Evolutionary conservation across 352 stramenopile species (phyloP).

Genomic region (Phytophthora rubi): DNA sequence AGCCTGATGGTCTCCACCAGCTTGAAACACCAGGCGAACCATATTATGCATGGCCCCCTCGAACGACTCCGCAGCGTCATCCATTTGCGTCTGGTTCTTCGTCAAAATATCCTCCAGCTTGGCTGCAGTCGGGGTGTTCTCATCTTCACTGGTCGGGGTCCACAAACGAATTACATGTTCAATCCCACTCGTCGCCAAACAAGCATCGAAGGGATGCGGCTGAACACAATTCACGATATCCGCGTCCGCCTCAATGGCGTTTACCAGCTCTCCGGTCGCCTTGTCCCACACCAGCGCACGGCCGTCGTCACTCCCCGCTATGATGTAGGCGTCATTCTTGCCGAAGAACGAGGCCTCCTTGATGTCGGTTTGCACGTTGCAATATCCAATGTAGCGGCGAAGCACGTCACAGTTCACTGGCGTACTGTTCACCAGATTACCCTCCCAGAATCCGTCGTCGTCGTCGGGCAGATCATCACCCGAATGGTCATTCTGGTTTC

Average conservation of each 20-base stretch:
- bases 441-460: constrained; percentile 65
- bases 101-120: constrained; percentile 61
- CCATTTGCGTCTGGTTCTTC: constrained; percentile 77
- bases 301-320: constrained; percentile 88
- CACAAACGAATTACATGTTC: constrained; percentile 85
- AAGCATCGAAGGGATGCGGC: constrained; percentile 76
- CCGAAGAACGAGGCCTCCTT: constrained; percentile 92
- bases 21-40: constrained; percentile 74
- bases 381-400: constrained; percentile 85
- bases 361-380: constrained; percentile 91
- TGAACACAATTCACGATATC: constrained; percentile 92
- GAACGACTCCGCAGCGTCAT: constrained; percentile 52
- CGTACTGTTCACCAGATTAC: constrained; percentile 40
- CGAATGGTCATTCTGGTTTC: constrained; percentile 11
- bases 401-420: constrained; percentile 70
- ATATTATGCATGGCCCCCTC: constrained; percentile 61
- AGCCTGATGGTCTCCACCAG: constrained; percentile 56
- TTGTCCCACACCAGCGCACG: constrained; percentile 89
- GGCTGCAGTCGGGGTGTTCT: constrained; percentile 47
- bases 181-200: constrained; percentile 84
- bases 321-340: constrained; percentile 85
- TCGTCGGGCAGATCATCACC: constrained; percentile 34
- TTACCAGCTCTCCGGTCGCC: constrained; percentile 76
- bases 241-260: constrained; percentile 82
- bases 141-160: constrained; percentile 57